phyloP scores from a whole-genome alignment of 2,329 filamentous ascomycete species.

The Penicillium griseofulvum region DNA sequence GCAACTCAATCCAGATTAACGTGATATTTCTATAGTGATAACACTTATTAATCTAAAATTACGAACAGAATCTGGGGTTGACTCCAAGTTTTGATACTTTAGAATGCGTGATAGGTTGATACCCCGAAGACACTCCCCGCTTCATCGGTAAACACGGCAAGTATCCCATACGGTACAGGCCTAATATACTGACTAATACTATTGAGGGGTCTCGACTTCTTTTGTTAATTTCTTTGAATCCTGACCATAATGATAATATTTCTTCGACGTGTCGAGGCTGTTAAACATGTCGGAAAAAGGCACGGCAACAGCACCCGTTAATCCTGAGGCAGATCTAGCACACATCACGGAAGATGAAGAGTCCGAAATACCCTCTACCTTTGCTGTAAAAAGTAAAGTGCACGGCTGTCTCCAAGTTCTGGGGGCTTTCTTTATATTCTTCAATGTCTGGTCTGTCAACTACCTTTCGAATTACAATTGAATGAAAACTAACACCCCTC shows the following conservation, averaged over 20 bases:
- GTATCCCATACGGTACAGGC: background rate
- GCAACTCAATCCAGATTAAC: background rate
- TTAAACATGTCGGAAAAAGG: background rate
- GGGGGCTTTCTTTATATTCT: constrained; percentile 31
- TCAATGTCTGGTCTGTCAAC: constrained; percentile 19
- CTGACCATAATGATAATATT: background rate
- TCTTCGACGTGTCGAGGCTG: background rate
- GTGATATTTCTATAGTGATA: background rate
- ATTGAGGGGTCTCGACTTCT: background rate
- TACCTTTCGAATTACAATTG: background rate
- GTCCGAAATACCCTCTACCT: background rate
- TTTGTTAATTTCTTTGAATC: background rate
- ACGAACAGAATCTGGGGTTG: background rate
- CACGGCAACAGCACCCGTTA: background rate
- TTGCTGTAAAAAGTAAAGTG: background rate
- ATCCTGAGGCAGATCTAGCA: background rate
- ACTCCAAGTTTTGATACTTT: background rate
- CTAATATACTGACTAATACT: background rate
- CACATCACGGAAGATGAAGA: background rate
- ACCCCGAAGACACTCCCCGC: background rate
- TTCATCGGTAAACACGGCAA: background rate
- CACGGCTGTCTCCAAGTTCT: constrained; percentile 18
- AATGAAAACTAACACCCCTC: background rate
- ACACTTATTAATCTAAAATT: background rate
- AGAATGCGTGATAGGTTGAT: background rate